Evolutionary conservation across 345 rosid species (phyloP), one percentile per base, ranked within the genome.

Genomic region (Anastatica hierochuntica): DNA sequence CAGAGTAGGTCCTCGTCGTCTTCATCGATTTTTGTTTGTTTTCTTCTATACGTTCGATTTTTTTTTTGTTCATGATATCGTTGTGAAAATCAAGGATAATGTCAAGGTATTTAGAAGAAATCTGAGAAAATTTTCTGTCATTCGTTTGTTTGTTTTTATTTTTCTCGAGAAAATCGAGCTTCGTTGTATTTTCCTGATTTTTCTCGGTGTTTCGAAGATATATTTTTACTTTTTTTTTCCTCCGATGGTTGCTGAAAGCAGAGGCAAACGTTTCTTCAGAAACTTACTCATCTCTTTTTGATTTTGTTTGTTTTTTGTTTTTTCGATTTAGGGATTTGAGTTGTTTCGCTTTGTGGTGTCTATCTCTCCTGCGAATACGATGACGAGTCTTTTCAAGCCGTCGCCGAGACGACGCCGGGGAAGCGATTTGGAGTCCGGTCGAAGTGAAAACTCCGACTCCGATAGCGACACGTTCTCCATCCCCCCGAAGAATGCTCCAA

Each of bases 401-500:
- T 77, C 88, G 24, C 76, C 92, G 0, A 41, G 64, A 40, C 43
- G 76, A 64, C 74, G 69, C 48, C 49, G 58, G 6, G 56, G 56
- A 33, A 10, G 33, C 30, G 88, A 84, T 53, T 9, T 68, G 80
- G 94, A 84, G 72, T 75, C 77, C 27, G 80, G 79, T 4, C 58
- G 38, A 29, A 36, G 52, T 10, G 69, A 53, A 30, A 41, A 73
- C 35, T 40, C 56, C 10, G 72, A 67, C 45, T 67, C 66, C 4
- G 72, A 72, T 13, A 63, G 70, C 15, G 80, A 66, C 60, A 80
- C 95, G 0, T 94, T 94, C 57, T 50, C 58, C 59, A 82, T 94
- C 67, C 38, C 83, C 7, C 68, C 89, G 6, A 94, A 94, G 66
- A 74, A 88, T 64, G 95, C 75, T 60, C 54, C 95, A 1, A 2